Percentiles rank a stretch among this genome's conserved stretches.
Evolutionary conservation across 208 protist species (phyloP).

Genomic region (Acanthamoeba sp.): DNA sequence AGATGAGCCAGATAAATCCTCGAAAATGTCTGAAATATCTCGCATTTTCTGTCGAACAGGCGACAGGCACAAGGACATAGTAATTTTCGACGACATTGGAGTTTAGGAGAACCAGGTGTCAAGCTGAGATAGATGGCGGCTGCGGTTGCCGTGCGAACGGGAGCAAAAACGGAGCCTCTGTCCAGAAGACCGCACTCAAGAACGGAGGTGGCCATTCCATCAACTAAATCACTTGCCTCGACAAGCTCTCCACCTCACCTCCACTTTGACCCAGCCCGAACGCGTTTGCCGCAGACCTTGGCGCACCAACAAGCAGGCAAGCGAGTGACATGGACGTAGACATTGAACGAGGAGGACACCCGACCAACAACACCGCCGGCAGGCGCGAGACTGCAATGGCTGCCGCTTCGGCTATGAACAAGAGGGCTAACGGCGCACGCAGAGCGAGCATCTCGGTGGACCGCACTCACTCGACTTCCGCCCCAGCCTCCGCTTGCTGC

Average conservation of each 20-base stretch:
- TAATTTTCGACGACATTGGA: too few relatives aligned
- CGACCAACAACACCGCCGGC: not conserved
- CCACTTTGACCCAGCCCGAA: too few relatives aligned
- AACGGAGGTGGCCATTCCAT: too few relatives aligned
- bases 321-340: not conserved
- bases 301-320: not conserved
- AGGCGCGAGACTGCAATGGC: not conserved
- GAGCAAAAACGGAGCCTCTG: too few relatives aligned
- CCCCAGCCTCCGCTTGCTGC: not conserved
- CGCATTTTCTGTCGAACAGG: too few relatives aligned
- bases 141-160: not conserved
- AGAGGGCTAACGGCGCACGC: not conserved
- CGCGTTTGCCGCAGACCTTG: too few relatives aligned
- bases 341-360: not conserved
- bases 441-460: conserved; percentile 37
- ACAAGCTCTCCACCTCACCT: not conserved
- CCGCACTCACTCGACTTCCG: not conserved
- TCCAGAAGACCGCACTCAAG: too few relatives aligned
- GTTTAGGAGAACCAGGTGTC: not conserved
- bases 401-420: not conserved
- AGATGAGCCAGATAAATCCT: not conserved
- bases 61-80: too few relatives aligned
- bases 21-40: too few relatives aligned
- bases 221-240: not conserved
- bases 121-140: not conserved